phyloP scores from a whole-genome alignment of 2,329 filamentous ascomycete species.

The Aspergillus fijiensis region DNA sequence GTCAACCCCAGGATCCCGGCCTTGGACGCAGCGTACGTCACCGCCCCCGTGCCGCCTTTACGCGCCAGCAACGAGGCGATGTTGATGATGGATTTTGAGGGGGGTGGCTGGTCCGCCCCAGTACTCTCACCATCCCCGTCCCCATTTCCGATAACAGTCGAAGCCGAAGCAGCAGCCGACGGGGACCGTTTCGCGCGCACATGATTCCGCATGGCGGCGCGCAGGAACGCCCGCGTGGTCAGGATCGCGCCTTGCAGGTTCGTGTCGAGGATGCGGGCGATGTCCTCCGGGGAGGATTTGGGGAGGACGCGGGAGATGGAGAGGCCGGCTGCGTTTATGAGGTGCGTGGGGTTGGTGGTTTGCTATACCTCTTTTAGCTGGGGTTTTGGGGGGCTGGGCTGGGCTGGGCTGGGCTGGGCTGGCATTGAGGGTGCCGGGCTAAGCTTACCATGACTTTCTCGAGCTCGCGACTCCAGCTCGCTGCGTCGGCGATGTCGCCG shows the following conservation, averaged over 20 bases:
- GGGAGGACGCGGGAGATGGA: constrained; percentile 65
- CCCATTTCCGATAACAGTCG: too few relatives aligned
- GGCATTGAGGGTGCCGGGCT: not conserved
- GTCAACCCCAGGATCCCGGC: constrained; percentile 69
- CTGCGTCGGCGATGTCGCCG: constrained; percentile 39
- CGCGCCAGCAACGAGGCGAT: constrained; percentile 72
- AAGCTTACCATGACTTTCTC: constrained; percentile 40
- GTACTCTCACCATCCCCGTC: not conserved
- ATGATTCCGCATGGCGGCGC: constrained; percentile 34
- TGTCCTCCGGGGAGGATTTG: constrained; percentile 50
- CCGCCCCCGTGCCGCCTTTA: constrained; percentile 67
- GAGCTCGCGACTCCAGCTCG: constrained; percentile 35
- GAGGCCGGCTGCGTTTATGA: constrained; percentile 79
- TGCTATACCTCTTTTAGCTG: constrained; percentile 19
- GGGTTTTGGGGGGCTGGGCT: constrained; percentile 2
- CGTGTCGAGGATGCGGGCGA: constrained; percentile 62
- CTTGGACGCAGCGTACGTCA: constrained; percentile 76
- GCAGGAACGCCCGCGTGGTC: constrained; percentile 40
- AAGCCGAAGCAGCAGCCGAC: too few relatives aligned
- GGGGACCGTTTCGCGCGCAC: constrained; percentile 1
- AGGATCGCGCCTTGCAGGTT: constrained; percentile 60
- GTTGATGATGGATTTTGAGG: constrained; percentile 76
- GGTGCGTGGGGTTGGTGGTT: constrained; percentile 49
- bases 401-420: too few relatives aligned
- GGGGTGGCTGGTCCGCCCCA: constrained; percentile 37